Base-by-base conservation (phyloP, 257 asterid genomes). In the Ilex aquifolium region DNA sequence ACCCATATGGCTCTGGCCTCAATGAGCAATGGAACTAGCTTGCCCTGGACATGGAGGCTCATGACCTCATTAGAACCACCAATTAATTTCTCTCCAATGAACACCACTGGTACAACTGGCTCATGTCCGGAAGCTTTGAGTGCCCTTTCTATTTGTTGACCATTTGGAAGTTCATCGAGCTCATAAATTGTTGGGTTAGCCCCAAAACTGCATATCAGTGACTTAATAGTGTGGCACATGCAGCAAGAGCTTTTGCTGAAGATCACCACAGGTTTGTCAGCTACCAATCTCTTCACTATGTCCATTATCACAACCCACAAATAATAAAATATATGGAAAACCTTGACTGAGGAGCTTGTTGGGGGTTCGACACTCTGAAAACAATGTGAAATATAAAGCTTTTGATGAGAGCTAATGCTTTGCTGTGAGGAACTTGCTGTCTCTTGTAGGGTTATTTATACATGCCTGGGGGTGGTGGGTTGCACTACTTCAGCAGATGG, bases 1-100 rank as follows among this genome's bases (percentile, higher is more conserved):
- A 85, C 31, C 97, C 97, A 90, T 3, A 90, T 80, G 48, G 97
- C 95, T 70, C 69, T 79, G 64, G 90, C 97, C 67, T 90, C 78
- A 82, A 67, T 87, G 75, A 90, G 97, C 71, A 81, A 63, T 21
- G 85, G 86, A 44, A 79, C 76, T 3, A 90, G 83, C 64, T 76
- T 61, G 29, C 95, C 95, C 64, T 79, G 77, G 46, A 90, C 74
- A 69, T 90, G 88, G 17, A 90, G 91, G 65, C 89, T 81, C 91
- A 90, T 83, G 27, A 85, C 79, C 71, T 90, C 97, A 65, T 80
- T 67, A 6, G 95, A 73, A 2, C 95, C 94, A 0, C 97, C 97
- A 6, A 83, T 77, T 13, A 83, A 55, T 52, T 83, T 80, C 56
- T 85, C 77, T 63, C 79, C 86, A 12, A 90, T 84, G 74, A 81